Evolutionary conservation across 2,329 filamentous ascomycete species (phyloP), one percentile per base, ranked within the genome.

Genomic region (Chalaropsis ovoidea): DNA sequence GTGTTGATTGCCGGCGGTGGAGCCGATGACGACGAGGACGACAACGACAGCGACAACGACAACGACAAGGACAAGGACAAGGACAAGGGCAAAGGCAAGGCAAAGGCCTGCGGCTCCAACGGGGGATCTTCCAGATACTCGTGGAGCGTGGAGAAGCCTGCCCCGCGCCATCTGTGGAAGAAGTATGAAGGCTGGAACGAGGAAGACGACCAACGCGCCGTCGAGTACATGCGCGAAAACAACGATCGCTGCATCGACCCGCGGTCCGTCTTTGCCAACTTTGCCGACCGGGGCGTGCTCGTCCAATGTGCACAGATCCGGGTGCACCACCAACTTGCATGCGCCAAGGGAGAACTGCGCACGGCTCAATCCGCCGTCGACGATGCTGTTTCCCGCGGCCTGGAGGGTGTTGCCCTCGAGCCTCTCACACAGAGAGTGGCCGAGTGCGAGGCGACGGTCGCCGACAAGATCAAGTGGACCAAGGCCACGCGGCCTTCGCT

Each of bases 221-320:
- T 63, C 11, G 22, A 45, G 41, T 64, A 45, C 22, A 54, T 67
- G 31, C 52, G 27, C 7, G n/a, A 27, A 3, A 49, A 63, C 35
- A 47, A 62, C 1, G 62, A 67, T n/a, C 65, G 65, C 13, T 42
- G 54, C 1, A 61, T 67, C 22, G 65, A 67, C 19, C 65, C 65
- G 13, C 65, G 65, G 54, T 67, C 65, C 10, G 24, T 67, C 19
- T 67, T 19, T 24, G 43, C 42, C 27, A 52, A 35, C 17, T 63
- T 49, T 31, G 47, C 47, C 31, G 47, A 22, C 39, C 24, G 31
- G 31, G 31, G 11, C 19, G 31, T 27, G 15, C 56, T 39, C 56
- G 41, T 41, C 27, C 27, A 60, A 5, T 60, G 56, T 27, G n/a
- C 56, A 19, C 31, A 19, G 56, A 11, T 41, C 13, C 31, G 56